Evolutionary conservation across 495 filamentous ascomycete species (phyloP), one percentile per base, ranked within the genome.

Genomic region (Penicillium coffeae): DNA sequence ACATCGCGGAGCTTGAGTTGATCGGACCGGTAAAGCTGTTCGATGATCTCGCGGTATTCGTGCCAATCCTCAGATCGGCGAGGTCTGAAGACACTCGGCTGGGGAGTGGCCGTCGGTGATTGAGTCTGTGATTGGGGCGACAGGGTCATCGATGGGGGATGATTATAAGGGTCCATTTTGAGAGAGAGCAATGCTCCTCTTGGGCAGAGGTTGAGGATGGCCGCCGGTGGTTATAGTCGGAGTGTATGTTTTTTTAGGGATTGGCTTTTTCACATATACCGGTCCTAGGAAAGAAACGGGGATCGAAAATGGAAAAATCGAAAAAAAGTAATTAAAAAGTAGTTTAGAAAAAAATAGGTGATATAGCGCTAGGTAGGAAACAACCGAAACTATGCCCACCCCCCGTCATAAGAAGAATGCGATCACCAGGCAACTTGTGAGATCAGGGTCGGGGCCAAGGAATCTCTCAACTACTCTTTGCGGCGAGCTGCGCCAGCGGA

Each of bases 11-110:
- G 60, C 42, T 73, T 73, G 36, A 73, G 44, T 50, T 73, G 70
- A 40, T 71, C 59, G 43, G 67, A 63, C 21, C 68, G 68, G 46
- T 73, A 73, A 47, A 71, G 66, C 21, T 67, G 60, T 39, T 71
- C 66, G 49, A 73, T 73, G 34, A 51, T 62, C 12, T 68, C 54
- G 36, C 68, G 68, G 40, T 67, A 71, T 32, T 67, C 55, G 36
- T 68, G 69, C 70, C 70, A 73, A 43, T 73, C 70, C 15, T 73
- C 70, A 30, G 70, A 71, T 58, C 62, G 55, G 58, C 66, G 66
- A 54, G 70, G 70, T 20, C 63, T 63, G 48, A 71, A 70, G 40
- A 63, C 39, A 39, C 42, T 38, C 15, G 60, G 51, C 8, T 37
- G 51, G 38, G 38, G 60, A 42, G 44, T 53, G 32, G 37, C 47